Evolutionary conservation across 106 monocot species (phyloP), one percentile per base, ranked within the genome.

Genomic region (Vanilla planifolia): DNA sequence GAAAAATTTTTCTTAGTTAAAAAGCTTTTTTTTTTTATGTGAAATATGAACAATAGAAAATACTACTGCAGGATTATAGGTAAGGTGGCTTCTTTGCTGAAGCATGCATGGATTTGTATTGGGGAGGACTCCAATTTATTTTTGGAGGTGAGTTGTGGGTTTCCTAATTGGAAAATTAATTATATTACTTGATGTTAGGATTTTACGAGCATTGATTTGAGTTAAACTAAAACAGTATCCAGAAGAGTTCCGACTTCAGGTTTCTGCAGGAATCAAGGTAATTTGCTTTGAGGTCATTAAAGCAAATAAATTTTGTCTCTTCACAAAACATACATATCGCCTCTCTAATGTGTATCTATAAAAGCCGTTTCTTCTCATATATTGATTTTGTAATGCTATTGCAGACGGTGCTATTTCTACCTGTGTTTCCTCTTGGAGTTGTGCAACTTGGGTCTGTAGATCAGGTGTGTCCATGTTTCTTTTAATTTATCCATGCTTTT

Each of bases 221-320:
- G 16, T 45, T 17, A n/a, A 17, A 48, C 25, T 21, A 8, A 23
- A 23, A n/a, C 48, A 48, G 48, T 48, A 24, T 24, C 48, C 24
- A 23, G 48, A 25, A 48, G 48, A 48, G 48, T 48, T 48, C 9
- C 24, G 24, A 48, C 25, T 48, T 48, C 48, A 48, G 24, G 48
- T 48, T 23, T 8, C 48, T 8, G 48, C 48, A 25, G 48, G 48
- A 48, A 48, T 48, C 48, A 48, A 48, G 48, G 48, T 48, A 48
- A 23, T 25, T 45, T 1, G 25, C 9, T 23, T 21, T 25, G 24
- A 17, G 16, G 5, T 45, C 10, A n/a, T 48, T 8, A 8, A 47
- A 48, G 48, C n/a, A n/a, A n/a, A n/a, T n/a, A n/a, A n/a, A n/a
- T n/a, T 2, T 48, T 25, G 23, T 45, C 44, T 45, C 20, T 43